Evolutionary conservation across 2,329 filamentous ascomycete species (phyloP).

Genomic region (Penicillium sp.): DNA sequence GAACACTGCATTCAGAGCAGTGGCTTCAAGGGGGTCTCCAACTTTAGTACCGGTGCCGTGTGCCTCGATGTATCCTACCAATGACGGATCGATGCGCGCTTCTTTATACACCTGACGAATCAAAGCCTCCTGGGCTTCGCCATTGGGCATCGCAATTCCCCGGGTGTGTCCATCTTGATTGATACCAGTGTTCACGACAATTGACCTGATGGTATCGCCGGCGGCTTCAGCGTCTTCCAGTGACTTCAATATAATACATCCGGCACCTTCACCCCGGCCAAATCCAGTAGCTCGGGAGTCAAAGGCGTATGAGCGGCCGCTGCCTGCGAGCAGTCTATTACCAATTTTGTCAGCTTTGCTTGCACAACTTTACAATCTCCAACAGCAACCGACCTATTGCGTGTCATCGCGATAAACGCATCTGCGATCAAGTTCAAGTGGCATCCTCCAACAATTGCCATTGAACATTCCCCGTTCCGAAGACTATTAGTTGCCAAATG

Average conservation of each 20-base stretch:
- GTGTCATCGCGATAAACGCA: slow-evolving; percentile 25
- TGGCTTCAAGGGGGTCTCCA: slow-evolving; percentile 36
- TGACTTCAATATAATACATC: slow-evolving; percentile 27
- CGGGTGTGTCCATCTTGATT: slow-evolving; percentile 26
- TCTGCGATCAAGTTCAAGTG: slow-evolving; percentile 30
- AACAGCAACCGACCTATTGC: slow-evolving; percentile 14
- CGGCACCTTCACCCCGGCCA: slow-evolving; percentile 40
- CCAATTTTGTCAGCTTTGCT: not conserved
- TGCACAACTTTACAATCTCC: not conserved
- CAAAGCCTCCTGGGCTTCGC: slow-evolving; percentile 38
- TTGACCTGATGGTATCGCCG: slow-evolving; percentile 23
- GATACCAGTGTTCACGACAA: slow-evolving; percentile 22
- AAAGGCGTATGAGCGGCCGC: slow-evolving; percentile 28
- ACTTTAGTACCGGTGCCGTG: slow-evolving; percentile 47
- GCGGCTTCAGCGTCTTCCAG: slow-evolving; percentile 28
- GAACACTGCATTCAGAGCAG: slow-evolving; percentile 22
- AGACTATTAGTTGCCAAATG: slow-evolving; percentile 29
- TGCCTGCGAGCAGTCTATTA: slow-evolving; percentile 23
- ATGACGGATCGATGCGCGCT: slow-evolving; percentile 35
- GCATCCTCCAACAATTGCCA: slow-evolving; percentile 29
- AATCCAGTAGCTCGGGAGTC: slow-evolving; percentile 29
- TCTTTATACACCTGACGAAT: slow-evolving; percentile 41
- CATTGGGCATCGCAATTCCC: slow-evolving; percentile 31
- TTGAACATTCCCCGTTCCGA: slow-evolving; percentile 24
- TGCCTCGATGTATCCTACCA: slow-evolving; percentile 41